phyloP scores from a whole-genome alignment of 768 basidiomycete genomes.

The Pilatotrama ljubarskyi region DNA sequence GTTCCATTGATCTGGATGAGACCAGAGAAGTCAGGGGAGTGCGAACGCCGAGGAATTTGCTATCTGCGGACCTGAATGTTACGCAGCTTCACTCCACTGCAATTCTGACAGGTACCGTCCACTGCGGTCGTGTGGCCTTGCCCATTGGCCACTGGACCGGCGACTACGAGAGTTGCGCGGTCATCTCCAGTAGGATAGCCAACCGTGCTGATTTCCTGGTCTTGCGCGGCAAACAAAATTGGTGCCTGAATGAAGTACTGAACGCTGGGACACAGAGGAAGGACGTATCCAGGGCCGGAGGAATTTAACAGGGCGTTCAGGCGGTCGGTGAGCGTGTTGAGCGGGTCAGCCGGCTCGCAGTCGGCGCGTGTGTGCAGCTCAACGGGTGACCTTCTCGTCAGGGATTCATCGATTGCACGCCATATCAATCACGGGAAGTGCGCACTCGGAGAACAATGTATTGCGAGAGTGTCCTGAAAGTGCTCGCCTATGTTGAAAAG shows the following conservation, averaged over 20 bases:
- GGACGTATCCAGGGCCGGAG: slow-evolving; percentile 63
- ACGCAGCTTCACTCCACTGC: slow-evolving; percentile 60
- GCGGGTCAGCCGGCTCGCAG: slow-evolving; percentile 51
- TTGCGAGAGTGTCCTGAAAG: not conserved
- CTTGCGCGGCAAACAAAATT: slow-evolving; percentile 60
- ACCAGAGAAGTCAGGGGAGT: not conserved
- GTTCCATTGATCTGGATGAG: slow-evolving; percentile 67
- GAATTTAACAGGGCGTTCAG: slow-evolving; percentile 65
- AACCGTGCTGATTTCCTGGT: slow-evolving; percentile 80
- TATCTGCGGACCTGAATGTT: slow-evolving; percentile 61
- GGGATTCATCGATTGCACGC: not conserved
- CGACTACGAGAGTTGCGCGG: slow-evolving; percentile 70
- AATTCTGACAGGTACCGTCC: slow-evolving; percentile 61
- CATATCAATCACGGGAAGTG: no score
- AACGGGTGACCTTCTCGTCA: not conserved
- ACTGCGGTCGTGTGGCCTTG: slow-evolving; percentile 73
- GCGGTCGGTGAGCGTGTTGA: slow-evolving; percentile 61
- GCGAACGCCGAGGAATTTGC: not conserved
- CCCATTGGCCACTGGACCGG: slow-evolving; percentile 61
- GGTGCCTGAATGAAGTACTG: slow-evolving; percentile 67
- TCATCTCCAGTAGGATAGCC: slow-evolving; percentile 70
- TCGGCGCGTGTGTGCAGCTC: slow-evolving; percentile 22
- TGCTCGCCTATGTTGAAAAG: not conserved
- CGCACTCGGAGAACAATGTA: not conserved
- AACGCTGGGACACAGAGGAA: slow-evolving; percentile 63